Base-by-base conservation (phyloP, 1,284 basidiomycete species). In the Leccinum ponderosum region DNA sequence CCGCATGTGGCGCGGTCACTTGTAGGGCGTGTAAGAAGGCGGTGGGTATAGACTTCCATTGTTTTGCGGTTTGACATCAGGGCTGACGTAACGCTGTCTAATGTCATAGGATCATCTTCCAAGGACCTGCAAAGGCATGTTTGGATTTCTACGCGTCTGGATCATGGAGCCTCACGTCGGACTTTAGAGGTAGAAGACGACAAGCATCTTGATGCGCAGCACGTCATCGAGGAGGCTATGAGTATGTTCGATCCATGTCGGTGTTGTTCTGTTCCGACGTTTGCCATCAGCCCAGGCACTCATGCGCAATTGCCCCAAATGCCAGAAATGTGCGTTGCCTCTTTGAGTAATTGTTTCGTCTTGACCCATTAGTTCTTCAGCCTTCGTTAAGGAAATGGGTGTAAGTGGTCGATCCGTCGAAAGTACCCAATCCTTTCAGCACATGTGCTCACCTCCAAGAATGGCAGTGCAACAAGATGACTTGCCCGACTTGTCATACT, bases 201-300 rank as follows among this genome's bases (percentile, higher is more conserved):
- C 70, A 85, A 83, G 62, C 83, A 85, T 59, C 74, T 94, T 7
- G 84, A 92, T 73, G 87, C 83, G 9, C 82, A 87, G 55, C 93
- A 95, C 76, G 73, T 81, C 0, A 81, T 96, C 39, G 94, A 95
- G 70, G 94, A 96, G 72, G 94, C 93, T 4, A 95, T 96, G 93
- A 91, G 90, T 90, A 66, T 53, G 85, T 25, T 1, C 31, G 6
- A n/a, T 47, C 3, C 22, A 55, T 54, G 11, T 8, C 6, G 52
- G 58, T 22, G 57, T 3, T 55, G 17, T 20, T 35, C 31, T 35
- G 9, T 33, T 31, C 22, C 53, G 29, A 51, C n/a, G 53, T 22
- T 25, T 4, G 12, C 56, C 53, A 62, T 25, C 62, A 92, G 90
- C 91, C 37, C 81, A 82, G 55, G 93, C 94, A 2, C 78, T 95